Evolutionary conservation across 805 yeast species (phyloP).

Genomic region (Candida patagonica): DNA sequence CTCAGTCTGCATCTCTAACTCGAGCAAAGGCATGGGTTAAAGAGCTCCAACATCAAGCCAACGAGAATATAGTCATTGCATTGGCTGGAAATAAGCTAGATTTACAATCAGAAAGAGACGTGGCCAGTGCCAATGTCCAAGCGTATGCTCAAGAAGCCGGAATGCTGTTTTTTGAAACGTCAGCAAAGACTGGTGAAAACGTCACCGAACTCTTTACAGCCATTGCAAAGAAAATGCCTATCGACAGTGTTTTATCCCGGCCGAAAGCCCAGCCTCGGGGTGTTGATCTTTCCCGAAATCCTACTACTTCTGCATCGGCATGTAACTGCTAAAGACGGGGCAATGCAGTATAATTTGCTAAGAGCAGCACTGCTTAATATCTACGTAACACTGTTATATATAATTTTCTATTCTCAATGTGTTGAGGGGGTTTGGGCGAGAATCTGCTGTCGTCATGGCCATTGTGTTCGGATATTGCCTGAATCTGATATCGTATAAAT

Average conservation of each 20-base stretch:
- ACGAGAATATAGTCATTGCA: conserved; percentile 64
- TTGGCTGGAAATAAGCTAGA: conserved; percentile 85
- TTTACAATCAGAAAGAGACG: conserved; percentile 40
- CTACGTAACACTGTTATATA: no score
- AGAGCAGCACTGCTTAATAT: no score
- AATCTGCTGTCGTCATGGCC: no score
- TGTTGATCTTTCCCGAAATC: conserved; percentile 24
- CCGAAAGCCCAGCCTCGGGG: conserved; percentile 24
- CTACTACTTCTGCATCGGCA: conserved; percentile 15
- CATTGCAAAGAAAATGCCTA: conserved; percentile 41
- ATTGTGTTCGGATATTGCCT: no score
- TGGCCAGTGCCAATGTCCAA: conserved; percentile 32
- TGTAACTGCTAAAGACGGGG: conserved; percentile 28
- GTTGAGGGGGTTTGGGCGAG: no score
- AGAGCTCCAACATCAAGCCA: conserved; percentile 80
- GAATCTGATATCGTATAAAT: no score
- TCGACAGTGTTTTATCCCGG: conserved; percentile 26
- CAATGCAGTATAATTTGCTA: no score
- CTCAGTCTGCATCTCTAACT: conserved; percentile 52
- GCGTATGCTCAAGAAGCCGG: conserved; percentile 49
- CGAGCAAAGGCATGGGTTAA: conserved; percentile 87
- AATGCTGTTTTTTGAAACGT: conserved; percentile 59
- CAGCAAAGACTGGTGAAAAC: conserved; percentile 66
- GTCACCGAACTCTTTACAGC: conserved; percentile 39
- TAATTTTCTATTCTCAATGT: no score